Conservation (phyloP, 2,329 filamentous ascomycete species). For the Phaeoacremonium minimum region DNA sequence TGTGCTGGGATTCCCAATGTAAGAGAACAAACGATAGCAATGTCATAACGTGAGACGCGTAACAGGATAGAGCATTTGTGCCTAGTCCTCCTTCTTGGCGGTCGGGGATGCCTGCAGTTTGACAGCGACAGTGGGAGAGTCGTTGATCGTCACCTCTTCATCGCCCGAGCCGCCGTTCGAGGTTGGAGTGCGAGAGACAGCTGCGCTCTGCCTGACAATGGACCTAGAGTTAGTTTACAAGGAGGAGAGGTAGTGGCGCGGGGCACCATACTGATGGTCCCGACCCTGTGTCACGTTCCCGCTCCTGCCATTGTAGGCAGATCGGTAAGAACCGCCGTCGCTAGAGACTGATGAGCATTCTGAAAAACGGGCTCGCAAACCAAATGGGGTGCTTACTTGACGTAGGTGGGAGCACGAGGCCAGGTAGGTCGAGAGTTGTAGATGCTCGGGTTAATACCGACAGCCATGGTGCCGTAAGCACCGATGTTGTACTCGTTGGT, state of each 20-base stretch:
- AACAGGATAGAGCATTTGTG: no score
- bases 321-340: slow-evolving; percentile 6
- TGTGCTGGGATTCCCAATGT: slow-evolving; percentile 1
- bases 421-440: slow-evolving; percentile 31
- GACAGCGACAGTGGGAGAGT: slow-evolving; percentile 37
- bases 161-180: slow-evolving; percentile 44
- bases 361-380: slow-evolving; percentile 5
- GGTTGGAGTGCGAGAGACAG: slow-evolving; percentile 32
- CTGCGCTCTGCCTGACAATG: slow-evolving; percentile 29
- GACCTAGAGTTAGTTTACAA: slow-evolving; percentile 13
- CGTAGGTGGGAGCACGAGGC: slow-evolving; percentile 23
- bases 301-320: slow-evolving; percentile 11
- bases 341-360: slow-evolving; percentile 6
- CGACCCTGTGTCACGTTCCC: slow-evolving; percentile 8
- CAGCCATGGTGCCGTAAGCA: slow-evolving; percentile 60
- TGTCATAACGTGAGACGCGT: no score
- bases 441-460: slow-evolving; percentile 49
- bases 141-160: slow-evolving; percentile 51
- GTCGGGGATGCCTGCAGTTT: slow-evolving; percentile 48
- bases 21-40: no score
- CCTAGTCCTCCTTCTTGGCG: slow-evolving; percentile 33
- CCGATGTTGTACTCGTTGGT: slow-evolving; percentile 90
- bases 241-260: slow-evolving; percentile 18
- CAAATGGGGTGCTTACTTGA: slow-evolving; percentile 13
- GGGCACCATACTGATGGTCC: slow-evolving; percentile 11